Evolutionary conservation across 2,329 filamentous ascomycete species (phyloP).

Genomic region (Ceratocystis variospora): DNA sequence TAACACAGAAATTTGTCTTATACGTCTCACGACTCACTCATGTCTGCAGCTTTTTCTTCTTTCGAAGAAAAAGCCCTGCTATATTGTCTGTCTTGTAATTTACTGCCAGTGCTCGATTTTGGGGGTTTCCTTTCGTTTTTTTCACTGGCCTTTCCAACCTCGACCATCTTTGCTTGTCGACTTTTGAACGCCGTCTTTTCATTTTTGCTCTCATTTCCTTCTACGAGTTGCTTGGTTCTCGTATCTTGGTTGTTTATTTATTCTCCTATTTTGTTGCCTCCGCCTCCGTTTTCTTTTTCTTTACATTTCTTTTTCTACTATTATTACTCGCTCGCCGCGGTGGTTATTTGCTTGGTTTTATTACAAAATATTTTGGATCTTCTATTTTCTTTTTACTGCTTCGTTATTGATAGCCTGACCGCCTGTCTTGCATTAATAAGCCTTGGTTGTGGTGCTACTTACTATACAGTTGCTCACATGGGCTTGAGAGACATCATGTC

Average conservation of each 20-base stretch:
- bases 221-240: constrained; percentile 4
- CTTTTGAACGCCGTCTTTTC: not conserved
- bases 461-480: too few relatives aligned
- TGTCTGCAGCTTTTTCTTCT: not conserved
- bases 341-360: not conserved
- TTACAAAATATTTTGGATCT: not conserved
- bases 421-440: not conserved
- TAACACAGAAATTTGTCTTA: not conserved
- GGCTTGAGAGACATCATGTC: too few relatives aligned
- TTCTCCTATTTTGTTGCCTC: not conserved
- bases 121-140: too few relatives aligned
- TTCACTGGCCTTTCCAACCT: not conserved
- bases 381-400: not conserved
- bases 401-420: not conserved
- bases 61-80: not conserved
- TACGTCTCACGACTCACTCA: not conserved
- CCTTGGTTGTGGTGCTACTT: not conserved
- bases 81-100: constrained; percentile 5
- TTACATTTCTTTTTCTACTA: constrained; percentile 1
- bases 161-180: not conserved
- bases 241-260: not conserved
- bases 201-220: not conserved
- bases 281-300: not conserved
- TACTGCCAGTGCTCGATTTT: not conserved
- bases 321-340: not conserved